Conservation (phyloP, 805 yeast genomes). For the Candida schatavii region DNA sequence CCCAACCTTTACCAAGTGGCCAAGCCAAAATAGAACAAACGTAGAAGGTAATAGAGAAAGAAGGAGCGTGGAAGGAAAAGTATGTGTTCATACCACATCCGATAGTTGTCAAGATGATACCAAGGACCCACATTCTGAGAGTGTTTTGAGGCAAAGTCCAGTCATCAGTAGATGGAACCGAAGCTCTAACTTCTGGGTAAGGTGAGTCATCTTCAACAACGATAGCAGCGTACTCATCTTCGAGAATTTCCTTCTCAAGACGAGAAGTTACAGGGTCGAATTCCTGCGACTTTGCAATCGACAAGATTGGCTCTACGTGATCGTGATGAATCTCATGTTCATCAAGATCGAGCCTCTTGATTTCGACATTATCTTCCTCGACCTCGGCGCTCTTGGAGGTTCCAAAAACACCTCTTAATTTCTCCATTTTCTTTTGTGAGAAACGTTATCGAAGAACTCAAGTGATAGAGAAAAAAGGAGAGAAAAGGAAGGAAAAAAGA, state of each 20-base stretch:
- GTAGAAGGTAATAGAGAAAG: slow-evolving; percentile 46
- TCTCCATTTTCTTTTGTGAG: slow-evolving; percentile 1
- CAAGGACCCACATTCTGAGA: slow-evolving; percentile 53
- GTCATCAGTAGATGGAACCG: slow-evolving; percentile 54
- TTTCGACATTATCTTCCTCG: neutral
- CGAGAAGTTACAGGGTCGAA: slow-evolving; percentile 32
- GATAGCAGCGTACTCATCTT: slow-evolving; percentile 40
- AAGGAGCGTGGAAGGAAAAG: slow-evolving; percentile 56
- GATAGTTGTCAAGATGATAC: slow-evolving; percentile 48
- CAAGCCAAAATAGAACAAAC: slow-evolving; percentile 60
- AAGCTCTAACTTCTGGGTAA: slow-evolving; percentile 66
- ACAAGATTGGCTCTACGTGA: slow-evolving; percentile 1
- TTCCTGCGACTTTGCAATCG: slow-evolving; percentile 26
- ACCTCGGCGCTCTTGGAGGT: no score
- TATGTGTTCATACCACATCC: slow-evolving; percentile 61
- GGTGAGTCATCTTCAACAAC: slow-evolving; percentile 48
- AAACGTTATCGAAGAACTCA: neutral
- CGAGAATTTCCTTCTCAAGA: slow-evolving; percentile 18
- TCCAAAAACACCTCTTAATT: neutral
- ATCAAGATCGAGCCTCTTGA: slow-evolving; percentile 1
- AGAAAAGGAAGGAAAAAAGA: neutral
- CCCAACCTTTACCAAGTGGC: slow-evolving; percentile 58
- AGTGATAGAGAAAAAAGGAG: neutral
- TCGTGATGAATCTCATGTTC: no score
- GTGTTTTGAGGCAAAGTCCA: slow-evolving; percentile 48